These are phyloP conservation scores for Plasmodium blacklocki DNA, from an alignment of 169 alveolate genomes.

Conservation along the genomic window DNA sequence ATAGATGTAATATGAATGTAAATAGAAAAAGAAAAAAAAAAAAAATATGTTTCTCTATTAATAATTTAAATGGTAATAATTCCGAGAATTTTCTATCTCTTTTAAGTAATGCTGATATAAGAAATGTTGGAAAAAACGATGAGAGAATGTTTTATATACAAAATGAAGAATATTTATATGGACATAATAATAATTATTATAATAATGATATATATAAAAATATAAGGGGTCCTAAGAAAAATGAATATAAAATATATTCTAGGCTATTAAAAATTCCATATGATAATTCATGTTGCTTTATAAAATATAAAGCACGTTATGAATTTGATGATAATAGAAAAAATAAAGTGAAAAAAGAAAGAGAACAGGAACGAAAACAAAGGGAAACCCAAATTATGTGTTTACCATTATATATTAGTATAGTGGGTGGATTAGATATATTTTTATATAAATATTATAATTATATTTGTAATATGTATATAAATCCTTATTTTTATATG, in stretches of 20 bases:
- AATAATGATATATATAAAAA: conserved; percentile 5
- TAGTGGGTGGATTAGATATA: conserved; percentile 42
- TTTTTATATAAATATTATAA: conserved; percentile 61
- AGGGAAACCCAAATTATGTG: conserved; percentile 2
- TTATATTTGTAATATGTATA: conserved; percentile 52
- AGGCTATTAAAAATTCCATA: neutral
- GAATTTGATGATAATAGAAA: conserved; percentile 30
- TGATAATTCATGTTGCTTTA: conserved; percentile 34
- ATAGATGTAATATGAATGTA: neutral
- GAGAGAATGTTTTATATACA: neutral
- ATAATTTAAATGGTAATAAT: neutral
- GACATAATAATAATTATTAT: conserved; percentile 8
- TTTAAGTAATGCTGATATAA: conserved; percentile 36
- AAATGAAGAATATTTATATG: neutral
- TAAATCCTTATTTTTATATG: conserved; percentile 51
- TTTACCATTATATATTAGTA: conserved; percentile 67
- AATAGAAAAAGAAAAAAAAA: neutral
- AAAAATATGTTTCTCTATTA: conserved; percentile 23
- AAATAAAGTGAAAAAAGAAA: conserved; percentile 6
- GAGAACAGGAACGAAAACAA: conserved; percentile 14
- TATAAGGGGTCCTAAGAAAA: too few relatives aligned
- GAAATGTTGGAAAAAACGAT: neutral
- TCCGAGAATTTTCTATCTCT: conserved; percentile 8
- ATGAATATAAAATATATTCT: too few relatives aligned
- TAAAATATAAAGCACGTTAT: conserved; percentile 38